Base-by-base conservation (phyloP, 1,284 basidiomycete species). In the Puccinia novopanici region DNA sequence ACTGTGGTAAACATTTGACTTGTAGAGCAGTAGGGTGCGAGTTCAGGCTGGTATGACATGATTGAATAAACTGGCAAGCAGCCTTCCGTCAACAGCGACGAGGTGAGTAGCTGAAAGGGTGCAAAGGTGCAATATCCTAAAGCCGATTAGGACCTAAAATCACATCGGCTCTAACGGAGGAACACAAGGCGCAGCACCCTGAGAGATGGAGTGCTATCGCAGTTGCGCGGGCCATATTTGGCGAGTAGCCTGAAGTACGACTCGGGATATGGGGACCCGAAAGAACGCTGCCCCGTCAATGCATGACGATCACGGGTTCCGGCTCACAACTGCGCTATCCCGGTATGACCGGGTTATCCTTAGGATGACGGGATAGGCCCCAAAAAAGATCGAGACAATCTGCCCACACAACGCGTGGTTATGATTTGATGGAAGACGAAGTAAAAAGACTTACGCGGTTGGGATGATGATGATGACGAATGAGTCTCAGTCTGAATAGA, bases 311-410 rank as follows among this genome's bases (percentile, higher is more conserved):
- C 42, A 45, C 42, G 54, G 17, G n/a, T 8, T 8, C 6, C 8
- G 54, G n/a, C 54, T n/a, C 27, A 24, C 17, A 27, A 2, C n/a
- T 45, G 8, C 42, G 42, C 6, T 27, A 24, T 24, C n/a, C 5
- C 4, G 54, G 5, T 24, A 22, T 24, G n/a, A 27, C 24, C 54
- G n/a, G 54, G 27, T 57, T 45, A 45, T 8, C 27, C 54, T 57
- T n/a, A n/a, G n/a, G n/a, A n/a, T n/a, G n/a, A n/a, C 34, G 48
- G 74, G 50, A 75, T 61, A 48, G 34, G 57, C 15, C 59, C 59
- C 63, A 30, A 65, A 30, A 8, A 34, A 22, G 30, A 52, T 54
- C 50, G 30, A 75, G 48, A 42, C n/a, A 22, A 75, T 61, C 42
- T 65, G n/a, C 59, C 22, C 12, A 52, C 15, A 37, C 3, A 3